Conservation (phyloP, 148 eudicot species). For the Vaccinium macrocarpon region DNA sequence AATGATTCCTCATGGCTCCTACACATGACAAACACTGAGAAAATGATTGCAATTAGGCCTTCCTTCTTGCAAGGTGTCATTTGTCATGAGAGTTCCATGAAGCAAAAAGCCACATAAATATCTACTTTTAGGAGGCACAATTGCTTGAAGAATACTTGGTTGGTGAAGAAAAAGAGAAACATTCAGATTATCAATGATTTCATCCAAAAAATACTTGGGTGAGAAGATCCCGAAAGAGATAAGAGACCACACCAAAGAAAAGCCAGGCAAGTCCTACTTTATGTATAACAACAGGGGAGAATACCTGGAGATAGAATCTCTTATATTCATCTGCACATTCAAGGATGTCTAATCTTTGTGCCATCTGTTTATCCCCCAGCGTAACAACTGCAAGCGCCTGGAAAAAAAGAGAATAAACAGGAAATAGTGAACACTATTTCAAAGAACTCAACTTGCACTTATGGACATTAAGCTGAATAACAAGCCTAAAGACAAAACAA, state of each 20-base stretch:
- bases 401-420: conserved; percentile 16
- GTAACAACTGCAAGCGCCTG: conserved; percentile 96
- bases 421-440: neutral
- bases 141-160: neutral
- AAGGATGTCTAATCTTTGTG: conserved; percentile 89
- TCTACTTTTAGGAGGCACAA: neutral
- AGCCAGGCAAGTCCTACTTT: neutral
- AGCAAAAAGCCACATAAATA: neutral
- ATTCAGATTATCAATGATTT: neutral
- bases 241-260: neutral
- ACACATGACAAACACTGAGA: neutral
- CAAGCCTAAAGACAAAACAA: neutral
- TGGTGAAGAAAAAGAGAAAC: neutral
- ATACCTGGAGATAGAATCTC: conserved; percentile 96
- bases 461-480: conserved; percentile 1
- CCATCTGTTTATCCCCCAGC: conserved; percentile 95
- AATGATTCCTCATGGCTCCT: conserved; percentile 1
- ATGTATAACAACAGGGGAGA: neutral
- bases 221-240: neutral
- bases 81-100: neutral
- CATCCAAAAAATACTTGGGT: neutral
- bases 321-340: conserved; percentile 84
- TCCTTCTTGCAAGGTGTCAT: neutral
- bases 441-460: neutral
- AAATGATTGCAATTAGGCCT: neutral